phyloP scores from a whole-genome alignment of 345 rosid species.

The Balakata baccata region DNA sequence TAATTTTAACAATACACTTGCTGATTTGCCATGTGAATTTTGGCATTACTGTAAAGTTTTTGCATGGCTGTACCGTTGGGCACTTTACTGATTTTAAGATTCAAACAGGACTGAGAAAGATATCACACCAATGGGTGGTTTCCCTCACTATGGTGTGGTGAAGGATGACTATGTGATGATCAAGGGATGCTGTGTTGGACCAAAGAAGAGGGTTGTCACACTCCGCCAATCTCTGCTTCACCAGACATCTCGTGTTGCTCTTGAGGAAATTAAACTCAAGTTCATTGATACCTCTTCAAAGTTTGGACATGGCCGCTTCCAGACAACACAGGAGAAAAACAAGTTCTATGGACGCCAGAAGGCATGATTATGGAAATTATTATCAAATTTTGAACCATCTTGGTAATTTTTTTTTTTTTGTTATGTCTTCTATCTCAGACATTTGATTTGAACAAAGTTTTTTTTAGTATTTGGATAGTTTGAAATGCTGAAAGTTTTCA shows the following conservation, averaged over 20 bases:
- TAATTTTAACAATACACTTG: not conserved
- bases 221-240: slow-evolving; percentile 60
- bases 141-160: slow-evolving; percentile 79
- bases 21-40: not conserved
- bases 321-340: slow-evolving; percentile 60
- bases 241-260: slow-evolving; percentile 72
- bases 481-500: not conserved
- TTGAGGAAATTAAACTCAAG: slow-evolving; percentile 70
- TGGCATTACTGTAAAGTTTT: too few species aligned
- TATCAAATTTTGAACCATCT: not conserved
- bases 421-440: not conserved
- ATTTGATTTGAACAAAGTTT: not conserved
- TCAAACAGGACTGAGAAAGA: slow-evolving; percentile 72
- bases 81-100: too few species aligned
- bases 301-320: slow-evolving; percentile 73
- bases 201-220: slow-evolving; percentile 88
- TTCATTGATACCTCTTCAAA: slow-evolving; percentile 73
- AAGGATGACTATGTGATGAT: slow-evolving; percentile 70
- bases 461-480: not conserved
- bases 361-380: slow-evolving; percentile 31
- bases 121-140: slow-evolving; percentile 77
- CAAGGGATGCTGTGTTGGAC: slow-evolving; percentile 83
- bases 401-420: not conserved
- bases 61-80: not conserved
- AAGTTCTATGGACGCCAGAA: slow-evolving; percentile 58